phyloP scores from a whole-genome alignment of 306 rosid species.

The Sesbania bispinosa region DNA sequence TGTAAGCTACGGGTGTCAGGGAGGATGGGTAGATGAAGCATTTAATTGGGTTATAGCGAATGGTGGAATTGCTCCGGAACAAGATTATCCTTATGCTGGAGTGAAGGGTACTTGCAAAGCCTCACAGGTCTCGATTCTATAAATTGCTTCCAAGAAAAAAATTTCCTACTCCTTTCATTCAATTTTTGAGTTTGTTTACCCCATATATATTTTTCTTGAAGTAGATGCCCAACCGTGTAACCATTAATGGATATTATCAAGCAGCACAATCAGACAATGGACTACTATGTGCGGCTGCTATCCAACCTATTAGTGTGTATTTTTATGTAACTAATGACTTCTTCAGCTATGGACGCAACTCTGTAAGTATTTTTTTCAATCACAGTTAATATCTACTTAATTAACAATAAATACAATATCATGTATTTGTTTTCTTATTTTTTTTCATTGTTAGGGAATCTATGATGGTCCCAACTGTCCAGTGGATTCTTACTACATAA shows the following conservation, averaged over 20 bases:
- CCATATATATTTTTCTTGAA: background rate
- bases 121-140: constrained; percentile 1
- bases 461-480: constrained; percentile 33
- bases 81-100: background rate
- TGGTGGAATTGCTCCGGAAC: background rate
- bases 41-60: constrained; percentile 26
- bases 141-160: background rate
- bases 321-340: constrained; percentile 29
- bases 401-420: background rate
- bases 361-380: constrained; percentile 9
- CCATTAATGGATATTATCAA: constrained; percentile 26
- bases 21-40: constrained; percentile 40
- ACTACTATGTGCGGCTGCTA: constrained; percentile 41
- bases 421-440: background rate
- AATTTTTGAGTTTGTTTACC: background rate
- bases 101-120: constrained; percentile 33
- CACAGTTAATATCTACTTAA: background rate
- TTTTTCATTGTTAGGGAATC: constrained; percentile 33
- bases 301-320: constrained; percentile 47
- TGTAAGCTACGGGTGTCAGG: background rate
- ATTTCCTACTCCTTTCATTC: background rate
- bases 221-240: background rate
- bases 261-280: constrained; percentile 37
- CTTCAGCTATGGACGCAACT: constrained; percentile 25
- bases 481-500: background rate